Evolutionary conservation across 2,329 filamentous ascomycete species (phyloP).

Genomic region (Beauveria pseudobassiana): DNA sequence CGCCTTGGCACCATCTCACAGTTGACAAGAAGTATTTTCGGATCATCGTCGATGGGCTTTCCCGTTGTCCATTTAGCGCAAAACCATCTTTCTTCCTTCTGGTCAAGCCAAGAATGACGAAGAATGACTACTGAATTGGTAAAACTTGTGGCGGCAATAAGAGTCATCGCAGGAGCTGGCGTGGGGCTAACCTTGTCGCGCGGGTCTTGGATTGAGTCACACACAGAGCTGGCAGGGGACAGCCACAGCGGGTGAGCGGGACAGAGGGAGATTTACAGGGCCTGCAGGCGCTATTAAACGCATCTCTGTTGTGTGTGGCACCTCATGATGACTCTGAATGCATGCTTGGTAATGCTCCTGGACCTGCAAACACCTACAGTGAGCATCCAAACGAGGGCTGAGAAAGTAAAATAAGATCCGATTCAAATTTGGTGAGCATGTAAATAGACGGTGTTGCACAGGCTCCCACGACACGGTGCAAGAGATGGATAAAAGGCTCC

Average conservation of each 20-base stretch:
- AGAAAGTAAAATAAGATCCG: background rate
- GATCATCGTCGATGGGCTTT: too few species aligned
- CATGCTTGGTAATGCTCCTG: background rate
- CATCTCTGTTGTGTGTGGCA: background rate
- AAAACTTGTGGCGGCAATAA: background rate
- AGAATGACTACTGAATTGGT: constrained; percentile 4
- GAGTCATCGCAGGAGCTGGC: constrained; percentile 1
- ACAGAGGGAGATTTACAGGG: background rate
- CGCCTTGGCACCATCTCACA: background rate
- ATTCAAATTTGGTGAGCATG: background rate
- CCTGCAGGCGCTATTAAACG: background rate
- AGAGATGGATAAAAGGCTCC: background rate
- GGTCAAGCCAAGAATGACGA: constrained; percentile 6
- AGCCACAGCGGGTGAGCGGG: background rate
- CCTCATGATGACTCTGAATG: constrained; percentile 2
- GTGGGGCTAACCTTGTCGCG: constrained; percentile 1
- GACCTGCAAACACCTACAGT: background rate
- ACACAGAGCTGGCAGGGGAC: background rate
- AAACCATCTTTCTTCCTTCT: background rate
- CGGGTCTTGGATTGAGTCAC: constrained; percentile 10
- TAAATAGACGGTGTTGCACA: background rate
- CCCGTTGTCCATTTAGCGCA: background rate
- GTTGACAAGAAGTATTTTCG: too few species aligned
- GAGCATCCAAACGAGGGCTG: background rate
- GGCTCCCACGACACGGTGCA: background rate